Base-by-base conservation (phyloP, 768 basidiomycete genomes). In the Neoboletus brunneissimus region DNA sequence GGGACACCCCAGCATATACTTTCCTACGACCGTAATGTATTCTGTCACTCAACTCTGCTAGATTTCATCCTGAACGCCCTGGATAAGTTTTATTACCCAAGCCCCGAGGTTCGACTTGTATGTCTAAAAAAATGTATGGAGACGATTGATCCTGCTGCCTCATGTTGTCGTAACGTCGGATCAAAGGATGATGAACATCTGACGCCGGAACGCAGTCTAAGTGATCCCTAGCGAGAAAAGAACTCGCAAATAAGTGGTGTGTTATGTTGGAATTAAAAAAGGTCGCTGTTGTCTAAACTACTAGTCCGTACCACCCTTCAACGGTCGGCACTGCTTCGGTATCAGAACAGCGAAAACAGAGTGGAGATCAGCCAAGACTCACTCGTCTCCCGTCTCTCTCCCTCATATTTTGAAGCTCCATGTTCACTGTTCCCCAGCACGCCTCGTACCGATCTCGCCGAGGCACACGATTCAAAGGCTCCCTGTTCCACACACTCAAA, bases 391-490 rank as follows among this genome's bases (percentile, higher is more conserved):
- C 20, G 32, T 8, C 20, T 29, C 11, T 16, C 31, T 11, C 51
- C 42, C 49, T 57, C 42, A 55, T 18, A 3, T 37, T 32, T 16
- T 22, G 43, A 4, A 67, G 49, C 18, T 63, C 57, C 0, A 56
- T 32, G 40, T 67, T 67, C n/a, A 67, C 67, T 11, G 7, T 50
- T 2, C 58, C 61, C 66, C 66, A 67, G 4, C 9, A 20, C 5
- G 27, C 9, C 43, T 68, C 58, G 53, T 59, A 61, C 29, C 53
- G 47, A 35, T 51, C 61, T 6, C 58, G 53, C 32, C 48, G 18
- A 0, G 50, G 45, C n/a, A 69, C 52, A 3, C 42, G 52, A 2
- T 52, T 57, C 25, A 64, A 20, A 1, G 57, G 64, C 12, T 50
- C 56, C 32, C 45, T 60, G 20, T 64, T 61, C 59, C 61, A 59